Evolutionary conservation across 129 eudicot genomes (phyloP).

Genomic region (Gnaphalium uliginosum): DNA sequence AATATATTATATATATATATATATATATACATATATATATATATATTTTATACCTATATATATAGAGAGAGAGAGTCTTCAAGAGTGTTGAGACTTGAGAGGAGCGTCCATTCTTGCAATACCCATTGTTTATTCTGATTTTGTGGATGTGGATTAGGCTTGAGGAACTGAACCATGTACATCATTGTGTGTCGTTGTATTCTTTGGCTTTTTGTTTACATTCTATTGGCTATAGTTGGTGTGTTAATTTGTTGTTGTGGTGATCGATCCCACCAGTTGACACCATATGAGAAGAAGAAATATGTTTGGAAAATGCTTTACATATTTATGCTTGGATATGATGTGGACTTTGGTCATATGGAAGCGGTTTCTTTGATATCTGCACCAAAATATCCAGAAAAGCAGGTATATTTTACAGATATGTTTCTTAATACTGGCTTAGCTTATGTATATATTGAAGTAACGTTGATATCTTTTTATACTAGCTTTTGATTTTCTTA

Average conservation of each 20-base stretch:
- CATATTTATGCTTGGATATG: conserved; percentile 93
- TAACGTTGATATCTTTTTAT: background rate
- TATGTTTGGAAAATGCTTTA: conserved; percentile 99
- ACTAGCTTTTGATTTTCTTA: conserved; percentile 7
- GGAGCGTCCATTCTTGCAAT: too few species aligned
- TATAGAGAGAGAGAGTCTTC: background rate
- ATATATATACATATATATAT: too few species aligned
- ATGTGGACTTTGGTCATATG: conserved; percentile 99
- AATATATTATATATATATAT: too few species aligned
- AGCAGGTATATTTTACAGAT: conserved; percentile 61
- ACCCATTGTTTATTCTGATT: too few species aligned
- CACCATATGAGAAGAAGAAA: conserved; percentile 92
- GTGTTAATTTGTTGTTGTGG: too few species aligned
- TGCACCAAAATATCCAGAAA: conserved; percentile 99
- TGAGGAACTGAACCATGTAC: too few species aligned
- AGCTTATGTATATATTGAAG: conserved; percentile 6
- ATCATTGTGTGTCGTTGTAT: too few species aligned
- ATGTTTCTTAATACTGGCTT: conserved; percentile 11
- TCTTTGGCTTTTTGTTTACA: too few species aligned
- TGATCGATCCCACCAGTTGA: conserved; percentile 48
- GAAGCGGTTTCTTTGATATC: conserved; percentile 97
- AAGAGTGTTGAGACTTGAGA: background rate
- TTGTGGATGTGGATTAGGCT: too few species aligned
- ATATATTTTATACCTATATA: too few species aligned
- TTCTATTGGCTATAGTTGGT: too few species aligned